A percentile compares a stretch with the other conserved stretches of the same genome.
Evolutionary conservation across 75 land plant genomes (phyloP).

Genomic region (Selaginella moellendorffii): DNA sequence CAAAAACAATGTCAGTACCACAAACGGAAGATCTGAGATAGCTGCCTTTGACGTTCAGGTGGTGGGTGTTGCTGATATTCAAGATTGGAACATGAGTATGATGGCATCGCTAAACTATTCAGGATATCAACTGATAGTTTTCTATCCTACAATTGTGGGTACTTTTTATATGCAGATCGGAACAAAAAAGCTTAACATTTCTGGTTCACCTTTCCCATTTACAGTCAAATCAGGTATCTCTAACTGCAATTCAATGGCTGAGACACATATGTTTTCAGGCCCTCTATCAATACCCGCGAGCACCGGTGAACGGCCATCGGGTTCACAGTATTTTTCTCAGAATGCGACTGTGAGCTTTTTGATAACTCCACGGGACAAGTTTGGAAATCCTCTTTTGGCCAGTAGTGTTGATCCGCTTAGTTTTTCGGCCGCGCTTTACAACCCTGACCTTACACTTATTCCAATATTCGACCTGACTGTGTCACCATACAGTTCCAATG

Average conservation of each 20-base stretch:
- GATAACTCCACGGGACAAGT: not conserved
- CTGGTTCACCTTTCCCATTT: not conserved
- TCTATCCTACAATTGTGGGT: not conserved
- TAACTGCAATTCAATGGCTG: not conserved
- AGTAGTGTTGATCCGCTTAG: not conserved
- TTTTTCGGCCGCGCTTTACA: not conserved
- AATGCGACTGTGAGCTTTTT: not conserved
- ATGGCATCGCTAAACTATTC: not conserved
- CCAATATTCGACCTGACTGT: not conserved
- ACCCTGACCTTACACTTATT: not conserved
- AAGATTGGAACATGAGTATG: not conserved
- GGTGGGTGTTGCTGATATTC: not conserved
- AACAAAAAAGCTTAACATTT: not conserved
- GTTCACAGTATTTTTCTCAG: not conserved
- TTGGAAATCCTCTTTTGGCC: not conserved
- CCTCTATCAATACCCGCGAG: not conserved
- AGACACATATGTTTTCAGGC: not conserved
- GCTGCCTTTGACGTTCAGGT: not conserved
- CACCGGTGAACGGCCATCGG: not conserved
- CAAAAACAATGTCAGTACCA: not conserved
- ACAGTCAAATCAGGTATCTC: not conserved
- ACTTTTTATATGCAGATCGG: not conserved
- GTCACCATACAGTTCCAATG: not conserved
- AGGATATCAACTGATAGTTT: not conserved
- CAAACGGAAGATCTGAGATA: not conserved